These are phyloP conservation scores for Suillus americanus DNA, from an alignment of 768 basidiomycete genomes.

Conservation along the genomic window DNA sequence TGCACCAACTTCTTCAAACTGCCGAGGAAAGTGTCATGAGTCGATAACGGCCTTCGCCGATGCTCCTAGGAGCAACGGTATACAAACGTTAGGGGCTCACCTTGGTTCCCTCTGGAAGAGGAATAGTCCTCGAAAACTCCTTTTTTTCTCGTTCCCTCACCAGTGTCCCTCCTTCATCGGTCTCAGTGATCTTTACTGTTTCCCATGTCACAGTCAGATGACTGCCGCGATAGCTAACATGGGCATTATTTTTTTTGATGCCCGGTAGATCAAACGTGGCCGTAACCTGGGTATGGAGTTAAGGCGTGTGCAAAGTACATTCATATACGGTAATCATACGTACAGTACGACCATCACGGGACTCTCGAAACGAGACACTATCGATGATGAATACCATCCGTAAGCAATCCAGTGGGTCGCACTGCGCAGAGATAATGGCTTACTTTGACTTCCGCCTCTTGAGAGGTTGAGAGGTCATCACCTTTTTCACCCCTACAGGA, in stretches of 20 bases:
- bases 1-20: slow-evolving; percentile 77
- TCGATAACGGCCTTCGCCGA: slow-evolving; percentile 2
- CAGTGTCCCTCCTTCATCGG: slow-evolving; percentile 58
- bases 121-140: slow-evolving; percentile 64
- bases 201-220: slow-evolving; percentile 69
- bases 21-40: background rate
- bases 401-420: background rate
- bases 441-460: slow-evolving; percentile 69
- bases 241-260: slow-evolving; percentile 70
- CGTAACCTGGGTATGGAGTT: slow-evolving; percentile 44
- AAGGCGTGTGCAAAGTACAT: slow-evolving; percentile 16
- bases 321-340: slow-evolving; percentile 21
- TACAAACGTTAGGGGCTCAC: slow-evolving; percentile 36
- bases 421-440: slow-evolving; percentile 23
- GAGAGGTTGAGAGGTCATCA: slow-evolving; percentile 36
- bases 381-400: slow-evolving; percentile 14
- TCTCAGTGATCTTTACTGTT: slow-evolving; percentile 56
- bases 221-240: slow-evolving; percentile 68
- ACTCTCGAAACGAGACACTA: slow-evolving; percentile 71
- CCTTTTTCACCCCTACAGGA: slow-evolving; percentile 26
- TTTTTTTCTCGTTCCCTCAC: slow-evolving; percentile 64
- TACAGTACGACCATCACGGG: slow-evolving; percentile 61
- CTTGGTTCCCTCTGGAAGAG: slow-evolving; percentile 72
- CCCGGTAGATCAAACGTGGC: slow-evolving; percentile 72
- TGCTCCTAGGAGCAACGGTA: background rate